Evolutionary conservation across 345 rosid genomes (phyloP).

Genomic region (Carallia pectinifolia): DNA sequence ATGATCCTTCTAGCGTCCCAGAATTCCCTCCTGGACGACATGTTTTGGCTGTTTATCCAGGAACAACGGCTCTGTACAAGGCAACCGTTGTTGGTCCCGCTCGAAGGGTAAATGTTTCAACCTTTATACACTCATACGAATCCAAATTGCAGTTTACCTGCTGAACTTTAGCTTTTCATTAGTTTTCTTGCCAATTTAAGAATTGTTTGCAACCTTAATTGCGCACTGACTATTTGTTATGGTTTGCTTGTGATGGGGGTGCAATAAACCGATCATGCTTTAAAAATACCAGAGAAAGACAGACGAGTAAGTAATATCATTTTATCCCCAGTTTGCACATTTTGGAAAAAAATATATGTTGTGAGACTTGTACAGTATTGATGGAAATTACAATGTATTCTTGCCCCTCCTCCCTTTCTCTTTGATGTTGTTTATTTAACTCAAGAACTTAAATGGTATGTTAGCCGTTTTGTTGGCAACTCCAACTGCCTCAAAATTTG

Average conservation of each 20-base stretch:
- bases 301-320: constrained; percentile 70
- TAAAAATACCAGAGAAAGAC: constrained; percentile 62
- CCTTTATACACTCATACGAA: neutral
- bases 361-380: neutral
- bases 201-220: neutral
- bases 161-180: neutral
- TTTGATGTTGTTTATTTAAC: neutral
- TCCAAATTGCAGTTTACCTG: neutral
- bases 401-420: neutral
- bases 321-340: neutral
- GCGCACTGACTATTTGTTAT: constrained; percentile 29
- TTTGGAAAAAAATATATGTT: neutral
- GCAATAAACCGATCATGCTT: constrained; percentile 14
- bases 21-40: constrained; percentile 70
- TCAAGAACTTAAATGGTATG: neutral
- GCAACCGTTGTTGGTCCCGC: constrained; percentile 81
- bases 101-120: constrained; percentile 52
- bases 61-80: constrained; percentile 94
- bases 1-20: constrained; percentile 53
- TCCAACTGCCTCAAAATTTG: neutral
- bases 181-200: neutral
- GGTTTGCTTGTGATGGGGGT: constrained; percentile 19
- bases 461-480: neutral
- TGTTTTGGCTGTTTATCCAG: constrained; percentile 98
- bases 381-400: neutral